Evolutionary conservation across 2,329 filamentous ascomycete genomes (phyloP).

Genomic region (Pseudogymnoascus pannorum): DNA sequence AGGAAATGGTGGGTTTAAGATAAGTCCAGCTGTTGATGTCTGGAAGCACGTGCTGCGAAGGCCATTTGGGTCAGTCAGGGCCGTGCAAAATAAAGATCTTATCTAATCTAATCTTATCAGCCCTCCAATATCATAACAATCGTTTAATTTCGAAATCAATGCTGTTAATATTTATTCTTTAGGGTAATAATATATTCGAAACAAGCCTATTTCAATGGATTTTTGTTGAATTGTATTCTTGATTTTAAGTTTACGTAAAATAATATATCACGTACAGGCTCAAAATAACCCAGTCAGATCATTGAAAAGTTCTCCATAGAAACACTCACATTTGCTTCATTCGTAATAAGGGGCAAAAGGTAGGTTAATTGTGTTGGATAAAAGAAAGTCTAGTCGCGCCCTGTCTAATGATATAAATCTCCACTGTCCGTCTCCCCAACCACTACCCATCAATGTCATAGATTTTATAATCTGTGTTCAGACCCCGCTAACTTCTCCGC

Average conservation of each 20-base stretch:
- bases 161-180: not conserved
- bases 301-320: too few relatives aligned
- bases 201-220: not conserved
- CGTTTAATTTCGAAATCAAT: not conserved
- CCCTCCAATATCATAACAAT: not conserved
- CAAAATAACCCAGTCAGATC: too few relatives aligned
- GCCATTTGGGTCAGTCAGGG: not conserved
- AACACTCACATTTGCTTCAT: not conserved
- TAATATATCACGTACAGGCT: not conserved
- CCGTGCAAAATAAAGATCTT: not conserved
- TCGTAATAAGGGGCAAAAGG: not conserved
- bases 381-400: conserved; percentile 1
- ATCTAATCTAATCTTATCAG: conserved; percentile 2
- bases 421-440: not conserved
- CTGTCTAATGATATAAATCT: not conserved
- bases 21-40: not conserved
- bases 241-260: not conserved
- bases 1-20: not conserved
- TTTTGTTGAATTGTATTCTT: not conserved
- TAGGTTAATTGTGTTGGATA: not conserved
- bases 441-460: not conserved
- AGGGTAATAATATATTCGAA: not conserved
- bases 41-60: not conserved
- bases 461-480: not conserved
- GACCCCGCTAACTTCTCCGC: not conserved